Conservation (phyloP, 345 rosid genomes). For the Sisymbrium irio region DNA sequence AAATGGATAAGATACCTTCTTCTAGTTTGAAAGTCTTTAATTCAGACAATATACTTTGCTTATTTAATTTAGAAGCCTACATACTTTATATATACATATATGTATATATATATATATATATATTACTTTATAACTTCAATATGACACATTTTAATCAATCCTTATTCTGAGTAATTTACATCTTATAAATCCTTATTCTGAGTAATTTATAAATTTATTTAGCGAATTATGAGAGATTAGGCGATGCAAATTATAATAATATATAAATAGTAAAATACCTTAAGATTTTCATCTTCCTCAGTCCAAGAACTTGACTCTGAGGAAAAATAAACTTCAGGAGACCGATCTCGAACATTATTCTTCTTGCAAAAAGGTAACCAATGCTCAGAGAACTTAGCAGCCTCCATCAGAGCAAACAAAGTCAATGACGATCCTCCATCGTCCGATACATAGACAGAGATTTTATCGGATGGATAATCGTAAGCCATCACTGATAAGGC, state of each 20-base stretch:
- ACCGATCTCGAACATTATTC: conserved; percentile 44
- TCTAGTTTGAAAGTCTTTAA: too few species aligned
- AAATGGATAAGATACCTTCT: too few species aligned
- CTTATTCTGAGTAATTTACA: too few species aligned
- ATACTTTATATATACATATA: too few species aligned
- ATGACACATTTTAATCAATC: too few species aligned
- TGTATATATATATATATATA: too few species aligned
- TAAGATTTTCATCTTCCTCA: conserved; percentile 41
- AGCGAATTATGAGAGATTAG: background rate
- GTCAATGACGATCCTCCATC: conserved; percentile 86
- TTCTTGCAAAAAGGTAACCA: conserved; percentile 77
- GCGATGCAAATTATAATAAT: too few species aligned
- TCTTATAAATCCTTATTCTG: too few species aligned
- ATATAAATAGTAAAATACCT: too few species aligned
- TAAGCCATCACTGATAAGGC: conserved; percentile 76
- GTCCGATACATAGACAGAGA: conserved; percentile 73
- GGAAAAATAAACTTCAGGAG: conserved; percentile 55
- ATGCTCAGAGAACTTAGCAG: conserved; percentile 57
- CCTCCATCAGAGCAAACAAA: conserved; percentile 72
- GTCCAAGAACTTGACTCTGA: conserved; percentile 23
- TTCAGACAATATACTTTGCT: background rate
- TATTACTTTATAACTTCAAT: background rate
- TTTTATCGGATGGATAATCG: conserved; percentile 66
- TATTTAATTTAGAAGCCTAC: too few species aligned
- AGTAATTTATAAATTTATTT: background rate